Base-by-base conservation (phyloP, 2,329 filamentous ascomycete species). In the Chaetomium olivaceum region DNA sequence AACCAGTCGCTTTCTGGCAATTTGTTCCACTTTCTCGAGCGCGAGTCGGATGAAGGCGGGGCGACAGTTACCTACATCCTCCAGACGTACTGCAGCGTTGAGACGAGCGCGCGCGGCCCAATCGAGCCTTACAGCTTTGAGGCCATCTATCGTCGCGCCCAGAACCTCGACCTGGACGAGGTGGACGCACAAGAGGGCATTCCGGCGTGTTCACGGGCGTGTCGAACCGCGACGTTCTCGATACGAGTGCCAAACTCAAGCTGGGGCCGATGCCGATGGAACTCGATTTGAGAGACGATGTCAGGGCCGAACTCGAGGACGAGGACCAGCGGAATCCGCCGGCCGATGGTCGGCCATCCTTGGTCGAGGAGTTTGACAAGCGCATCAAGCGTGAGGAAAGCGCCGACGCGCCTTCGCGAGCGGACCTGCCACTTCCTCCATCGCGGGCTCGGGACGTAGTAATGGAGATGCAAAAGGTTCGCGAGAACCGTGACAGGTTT, bases 401-500 rank as follows among this genome's bases (percentile, higher is more conserved):
- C 60, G 89, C 90, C 29, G 95, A 98, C 74, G 91, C 85, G 0
- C 93, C 93, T 1, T 89, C 82, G 57, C 87, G 93, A 52, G 84
- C 89, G 19, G 90, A 93, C 27, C 85, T 98, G 25, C 94, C 95
- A 2, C 87, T 96, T 25, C 95, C 95, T 1, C 91, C 93, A 5
- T 96, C 94, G 0, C 87, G 93, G 21, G 92, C 93, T 3, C 86
- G 93, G 67, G 95, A 99, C 73, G 93, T 99, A 8, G 87, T 92
- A 31, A 91, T 97, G 80, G 95, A 98, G 77, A 93, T 98, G 73
- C 92, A 95, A 74, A 95, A 94, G 75, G 88, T 98, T 11, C 91
- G 92, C 70, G 95, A 99, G 77, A 92, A 96, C 73, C 88, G 95
- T 25, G 94, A 98, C 73, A 87, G 94, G 21, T 96, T 97, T 76